Evolutionary conservation across 2,329 filamentous ascomycete genomes (phyloP).

Genomic region (Daldinia eschscholtzii): DNA sequence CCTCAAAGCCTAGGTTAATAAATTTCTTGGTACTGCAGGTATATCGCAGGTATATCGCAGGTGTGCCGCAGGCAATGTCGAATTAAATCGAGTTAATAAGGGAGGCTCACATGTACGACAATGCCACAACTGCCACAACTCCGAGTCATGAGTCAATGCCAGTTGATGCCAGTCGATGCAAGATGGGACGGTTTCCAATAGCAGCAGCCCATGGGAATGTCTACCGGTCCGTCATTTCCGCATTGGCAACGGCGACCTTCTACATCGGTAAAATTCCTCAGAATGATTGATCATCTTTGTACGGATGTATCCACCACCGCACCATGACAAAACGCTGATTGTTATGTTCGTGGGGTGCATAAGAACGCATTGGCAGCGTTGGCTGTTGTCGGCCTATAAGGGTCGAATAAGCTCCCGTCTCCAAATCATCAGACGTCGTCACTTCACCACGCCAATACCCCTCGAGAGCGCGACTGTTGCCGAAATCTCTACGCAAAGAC

Average conservation of each 20-base stretch:
- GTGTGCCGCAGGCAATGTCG: conserved; percentile 12
- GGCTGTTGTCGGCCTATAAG: conserved; percentile 36
- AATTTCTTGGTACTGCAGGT: conserved; percentile 3
- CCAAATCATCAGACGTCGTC: conserved; percentile 35
- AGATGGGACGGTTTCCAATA: conserved; percentile 14
- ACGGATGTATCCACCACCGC: conserved; percentile 27
- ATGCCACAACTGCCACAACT: conserved; percentile 7
- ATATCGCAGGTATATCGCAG: neutral
- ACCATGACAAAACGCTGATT: conserved; percentile 19
- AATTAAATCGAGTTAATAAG: conserved; percentile 28
- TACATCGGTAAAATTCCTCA: conserved; percentile 26
- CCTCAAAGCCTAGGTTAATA: conserved; percentile 12
- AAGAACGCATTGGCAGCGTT: conserved; percentile 29
- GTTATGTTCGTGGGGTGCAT: conserved; percentile 42
- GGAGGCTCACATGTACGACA: conserved; percentile 32
- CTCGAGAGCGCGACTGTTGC: conserved; percentile 17
- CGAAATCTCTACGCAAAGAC: conserved; percentile 24
- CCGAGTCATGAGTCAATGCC: conserved; percentile 4
- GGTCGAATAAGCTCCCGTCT: conserved; percentile 18
- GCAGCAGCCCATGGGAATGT: conserved; percentile 32
- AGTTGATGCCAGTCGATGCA: conserved; percentile 17
- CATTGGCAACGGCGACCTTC: conserved; percentile 24
- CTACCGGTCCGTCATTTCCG: conserved; percentile 28
- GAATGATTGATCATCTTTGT: conserved; percentile 14
- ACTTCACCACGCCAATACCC: conserved; percentile 24